Evolutionary conservation across 106 monocot species (phyloP), one percentile per base, ranked within the genome.

Genomic region (Alisma plantagoaquatica): DNA sequence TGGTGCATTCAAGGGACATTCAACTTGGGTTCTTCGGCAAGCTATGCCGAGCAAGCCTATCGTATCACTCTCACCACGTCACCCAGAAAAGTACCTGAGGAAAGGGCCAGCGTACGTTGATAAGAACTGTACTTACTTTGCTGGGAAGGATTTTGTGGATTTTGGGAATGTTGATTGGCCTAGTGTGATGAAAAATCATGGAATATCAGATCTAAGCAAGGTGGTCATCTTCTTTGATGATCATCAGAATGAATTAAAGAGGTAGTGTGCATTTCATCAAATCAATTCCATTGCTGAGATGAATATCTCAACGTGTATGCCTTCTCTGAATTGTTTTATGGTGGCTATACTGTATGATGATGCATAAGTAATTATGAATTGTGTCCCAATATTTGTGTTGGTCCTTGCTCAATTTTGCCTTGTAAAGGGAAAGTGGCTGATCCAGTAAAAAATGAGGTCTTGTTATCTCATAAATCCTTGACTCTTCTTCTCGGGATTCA

Each of bases 191-290:
- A 72, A 63, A 63, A 77, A 85, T 16, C 81, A 89, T 74, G 78
- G 81, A 23, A 57, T 89, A 69, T 75, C 69, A 33, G 73, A 91
- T 77, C 49, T 75, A 8, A 78, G 72, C 44, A 59, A 51, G 41
- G 91, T 85, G 51, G 58, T 91, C 43, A 32, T 91, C 31, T 91
- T 91, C 75, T 98, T 98, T 60, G 89, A 98, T 61, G 96, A 98
- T 70, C 96, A 98, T 73, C 96, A 98, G 62, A 90, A 89, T 74
- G 84, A 98, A 63, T 54, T 98, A 23, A 96, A 96, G 57, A 89
- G 94, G 88, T 96, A n/a, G n/a, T n/a, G n/a, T n/a, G n/a, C n/a
- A n/a, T n/a, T n/a, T n/a, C n/a, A n/a, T n/a, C n/a, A n/a, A n/a
- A n/a, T n/a, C n/a, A n/a, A n/a, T n/a, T n/a, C n/a, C n/a, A n/a